Evolutionary conservation across 2,329 filamentous ascomycete genomes (phyloP), one percentile per base, ranked within the genome.

Genomic region (Calycina herbarum): DNA sequence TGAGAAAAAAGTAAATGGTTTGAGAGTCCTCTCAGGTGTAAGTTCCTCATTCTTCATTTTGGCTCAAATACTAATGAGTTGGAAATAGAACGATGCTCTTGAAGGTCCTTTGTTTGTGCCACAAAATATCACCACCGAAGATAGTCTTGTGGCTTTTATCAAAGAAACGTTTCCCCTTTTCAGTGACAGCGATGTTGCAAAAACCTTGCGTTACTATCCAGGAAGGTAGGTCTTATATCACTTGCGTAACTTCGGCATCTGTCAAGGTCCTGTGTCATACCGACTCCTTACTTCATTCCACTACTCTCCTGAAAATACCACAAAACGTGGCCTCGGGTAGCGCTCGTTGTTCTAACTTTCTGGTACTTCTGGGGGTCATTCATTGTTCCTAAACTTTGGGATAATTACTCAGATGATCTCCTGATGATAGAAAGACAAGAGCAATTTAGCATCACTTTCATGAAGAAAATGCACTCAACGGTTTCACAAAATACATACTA

Each of bases 81-180:
- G 29, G 15, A 17, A 40, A 29, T 58, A 77, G 62, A 77, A 77
- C 67, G 79, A 78, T 64, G 76, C 74, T 29, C 76, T 80, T 61
- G 80, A 82, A 63, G 79, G 76, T 0, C 68, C 74, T 2, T 57
- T 68, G 0, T 80, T 81, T 60, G 76, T 76, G 0, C 77, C 78
- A 0, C 76, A 75, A n/a, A 72, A 67, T 58, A 76, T 81, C 62
- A 73, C 68, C 2, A 78, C 68, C 13, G 67, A 76, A 58, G 59
- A 68, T 1, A 72, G 73, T 7, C 77, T 80, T 11, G 56, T 70
- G 17, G 11, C 20, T 20, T 54, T 27, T 2, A 20, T 54, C 10
- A 54, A 54, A 54, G 24, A 11, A 3, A 29, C 20, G 48, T 54
- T 54, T 54, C 48, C 48, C 11, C 20, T 24, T 24, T 54, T 54